These are phyloP conservation scores for Torulaspora gathmanii DNA, from an alignment of 805 yeast species.

Conservation along the genomic window DNA sequence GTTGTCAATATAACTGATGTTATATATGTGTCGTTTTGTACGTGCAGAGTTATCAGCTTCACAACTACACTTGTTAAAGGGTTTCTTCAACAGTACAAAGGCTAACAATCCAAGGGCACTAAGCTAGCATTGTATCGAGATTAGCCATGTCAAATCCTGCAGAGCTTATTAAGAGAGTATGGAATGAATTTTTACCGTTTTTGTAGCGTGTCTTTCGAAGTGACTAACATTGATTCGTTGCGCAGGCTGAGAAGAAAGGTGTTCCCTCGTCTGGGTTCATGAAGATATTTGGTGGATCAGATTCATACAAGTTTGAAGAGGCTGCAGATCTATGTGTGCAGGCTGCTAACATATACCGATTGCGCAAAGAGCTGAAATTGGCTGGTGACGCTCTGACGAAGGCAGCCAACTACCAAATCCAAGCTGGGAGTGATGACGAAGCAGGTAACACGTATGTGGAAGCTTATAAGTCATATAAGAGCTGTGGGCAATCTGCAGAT, in stretches of 20 bases:
- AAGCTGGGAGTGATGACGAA: conserved; percentile 77
- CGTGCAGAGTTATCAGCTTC: not conserved
- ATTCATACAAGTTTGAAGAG: conserved; percentile 69
- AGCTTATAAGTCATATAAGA: conserved; percentile 80
- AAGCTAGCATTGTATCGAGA: not conserved
- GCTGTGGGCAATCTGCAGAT: conserved; percentile 66
- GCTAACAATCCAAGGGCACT: not conserved
- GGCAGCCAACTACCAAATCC: conserved; percentile 76
- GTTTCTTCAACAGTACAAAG: not conserved
- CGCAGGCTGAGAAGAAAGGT: conserved; percentile 64
- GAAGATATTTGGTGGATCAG: conserved; percentile 59
- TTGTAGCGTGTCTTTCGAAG: not conserved
- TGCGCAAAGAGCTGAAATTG: conserved; percentile 61
- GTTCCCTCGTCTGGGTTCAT: conserved; percentile 70
- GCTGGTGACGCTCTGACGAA: conserved; percentile 84
- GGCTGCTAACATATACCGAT: conserved; percentile 86
- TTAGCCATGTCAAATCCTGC: conserved; percentile 42
- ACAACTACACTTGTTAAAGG: not conserved
- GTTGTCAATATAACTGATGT: not conserved
- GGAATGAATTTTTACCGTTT: conserved; percentile 13
- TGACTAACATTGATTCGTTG: conserved; percentile 10
- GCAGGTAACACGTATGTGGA: conserved; percentile 87
- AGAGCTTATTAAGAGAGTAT: conserved; percentile 39
- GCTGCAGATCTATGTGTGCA: conserved; percentile 86
- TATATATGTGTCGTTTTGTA: not conserved